Evolutionary conservation across 768 basidiomycete genomes (phyloP).

Genomic region (Kwoniella sp.): DNA sequence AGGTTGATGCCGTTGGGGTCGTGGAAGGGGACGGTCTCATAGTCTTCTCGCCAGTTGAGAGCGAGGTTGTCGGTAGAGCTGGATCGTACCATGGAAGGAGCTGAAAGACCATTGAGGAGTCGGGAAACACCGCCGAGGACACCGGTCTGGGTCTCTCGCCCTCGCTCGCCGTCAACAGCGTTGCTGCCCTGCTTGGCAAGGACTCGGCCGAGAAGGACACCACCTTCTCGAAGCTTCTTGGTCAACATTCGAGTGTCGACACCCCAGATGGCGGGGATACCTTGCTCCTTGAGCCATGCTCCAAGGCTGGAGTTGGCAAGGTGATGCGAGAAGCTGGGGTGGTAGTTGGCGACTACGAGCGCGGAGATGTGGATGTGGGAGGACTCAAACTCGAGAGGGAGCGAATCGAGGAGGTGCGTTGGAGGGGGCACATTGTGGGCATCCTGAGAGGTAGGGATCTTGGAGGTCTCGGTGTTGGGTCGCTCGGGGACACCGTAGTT

Average conservation of each 20-base stretch:
- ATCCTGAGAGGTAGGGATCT: slow-evolving; percentile 44
- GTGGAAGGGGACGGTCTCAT: slow-evolving; percentile 74
- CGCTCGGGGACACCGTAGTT: slow-evolving; percentile 95
- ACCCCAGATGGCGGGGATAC: slow-evolving; percentile 90
- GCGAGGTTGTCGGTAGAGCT: slow-evolving; percentile 56
- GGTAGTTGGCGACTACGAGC: slow-evolving; percentile 89
- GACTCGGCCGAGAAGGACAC: slow-evolving; percentile 84
- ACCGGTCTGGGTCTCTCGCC: slow-evolving; percentile 43
- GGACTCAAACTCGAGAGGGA: slow-evolving; percentile 80
- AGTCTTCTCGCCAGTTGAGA: slow-evolving; percentile 76
- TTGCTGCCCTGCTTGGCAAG: slow-evolving; percentile 66
- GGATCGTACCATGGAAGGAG: slow-evolving; percentile 40
- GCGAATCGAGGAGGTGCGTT: slow-evolving; percentile 52
- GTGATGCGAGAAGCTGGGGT: slow-evolving; percentile 83
- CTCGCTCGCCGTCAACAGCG: slow-evolving; percentile 35
- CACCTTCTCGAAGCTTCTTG: slow-evolving; percentile 92
- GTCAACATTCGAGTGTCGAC: slow-evolving; percentile 96
- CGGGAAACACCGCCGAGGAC: slow-evolving; percentile 47
- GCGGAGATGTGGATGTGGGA: slow-evolving; percentile 91
- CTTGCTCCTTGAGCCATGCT: slow-evolving; percentile 92
- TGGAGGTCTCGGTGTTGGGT: slow-evolving; percentile 36
- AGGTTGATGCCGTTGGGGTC: slow-evolving; percentile 90
- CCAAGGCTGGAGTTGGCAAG: slow-evolving; percentile 84
- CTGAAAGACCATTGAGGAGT: slow-evolving; percentile 47
- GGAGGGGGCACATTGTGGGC: slow-evolving; percentile 54